phyloP scores from a whole-genome alignment of 2,329 filamentous ascomycete species.

The Diaporthe eres region DNA sequence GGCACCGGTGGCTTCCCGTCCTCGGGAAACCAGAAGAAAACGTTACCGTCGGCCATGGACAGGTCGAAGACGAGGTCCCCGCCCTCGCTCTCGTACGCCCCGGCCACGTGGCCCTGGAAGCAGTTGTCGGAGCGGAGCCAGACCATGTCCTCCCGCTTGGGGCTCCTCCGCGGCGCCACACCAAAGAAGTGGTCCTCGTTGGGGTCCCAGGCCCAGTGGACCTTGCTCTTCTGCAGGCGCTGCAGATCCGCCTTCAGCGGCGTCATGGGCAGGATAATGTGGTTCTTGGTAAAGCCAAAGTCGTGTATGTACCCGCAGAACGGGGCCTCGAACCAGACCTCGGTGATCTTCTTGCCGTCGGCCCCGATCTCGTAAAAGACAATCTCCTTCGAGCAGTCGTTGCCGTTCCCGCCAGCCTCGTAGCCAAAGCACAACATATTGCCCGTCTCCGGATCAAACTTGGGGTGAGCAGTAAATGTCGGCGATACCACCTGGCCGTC shows the following conservation, averaged over 20 bases:
- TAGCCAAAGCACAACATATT: constrained; percentile 68
- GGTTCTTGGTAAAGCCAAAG: constrained; percentile 57
- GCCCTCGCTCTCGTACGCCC: constrained; percentile 54
- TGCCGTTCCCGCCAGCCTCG: constrained; percentile 59
- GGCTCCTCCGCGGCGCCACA: constrained; percentile 41
- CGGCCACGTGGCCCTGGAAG: constrained; percentile 55
- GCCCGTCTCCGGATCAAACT: constrained; percentile 64
- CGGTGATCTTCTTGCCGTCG: constrained; percentile 11
- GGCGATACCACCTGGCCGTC: constrained; percentile 62
- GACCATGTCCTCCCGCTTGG: constrained; percentile 53
- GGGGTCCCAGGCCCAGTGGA: constrained; percentile 58
- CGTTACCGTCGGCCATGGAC: constrained; percentile 53
- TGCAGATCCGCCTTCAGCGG: constrained; percentile 54
- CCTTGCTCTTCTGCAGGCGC: constrained; percentile 54
- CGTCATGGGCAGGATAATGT: constrained; percentile 56
- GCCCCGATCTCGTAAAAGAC: constrained; percentile 43
- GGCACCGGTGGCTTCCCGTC: constrained; percentile 51
- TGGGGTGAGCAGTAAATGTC: constrained; percentile 67
- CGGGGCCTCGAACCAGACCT: constrained; percentile 49
- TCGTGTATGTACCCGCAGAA: constrained; percentile 59
- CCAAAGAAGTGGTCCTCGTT: constrained; percentile 45
- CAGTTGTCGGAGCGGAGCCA: constrained; percentile 55
- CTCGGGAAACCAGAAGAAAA: constrained; percentile 59
- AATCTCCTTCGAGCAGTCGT: constrained; percentile 59
- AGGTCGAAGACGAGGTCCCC: constrained; percentile 52